Evolutionary conservation across 139 green algal species (phyloP), one percentile per base, ranked within the genome.

Genomic region (Picochlorum sp.): DNA sequence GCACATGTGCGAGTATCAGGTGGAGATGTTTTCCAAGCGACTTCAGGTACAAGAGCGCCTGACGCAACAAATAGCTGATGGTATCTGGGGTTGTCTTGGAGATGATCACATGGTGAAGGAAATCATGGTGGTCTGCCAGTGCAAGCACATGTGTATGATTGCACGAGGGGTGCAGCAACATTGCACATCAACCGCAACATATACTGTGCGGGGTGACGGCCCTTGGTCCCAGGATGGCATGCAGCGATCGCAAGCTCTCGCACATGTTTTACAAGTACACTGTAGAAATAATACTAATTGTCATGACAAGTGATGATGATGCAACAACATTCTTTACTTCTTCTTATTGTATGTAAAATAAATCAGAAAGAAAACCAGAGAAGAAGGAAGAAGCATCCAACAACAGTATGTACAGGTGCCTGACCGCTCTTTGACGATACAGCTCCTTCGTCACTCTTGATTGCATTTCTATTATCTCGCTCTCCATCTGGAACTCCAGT

Each of bases 121-220:
- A 41, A 41, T 92, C 51, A 75, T 97, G 70, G 85, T 98, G 13
- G 78, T 92, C 0, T 78, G 86, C 24, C 74, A 88, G 23, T 90
- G 91, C 2, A 76, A 73, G 21, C 93, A 99, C 79, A 93, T 97
- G 90, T 99, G 93, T 79, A 99, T 99, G 93, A 81, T 96, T 7
- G 85, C 90, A 0, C 74, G 93, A 0, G 93, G 93, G 0, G 88
- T 97, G 32, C 83, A 96, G 81, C 92, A 94, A 70, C 81, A 93
- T 57, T 75, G 77, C 3, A 84, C 77, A 57, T 77, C 67, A 61
- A 97, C 91, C 1, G 73, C 82, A 34, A 92, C 82, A 1, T 67
- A 79, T 0, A 84, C 79, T 10, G 75, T 67, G 4, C 58, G 81
- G 0, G 90, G 90, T 3, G 21, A 16, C 6, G 47, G 18, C 16